Evolutionary conservation across 1,139 yeast genomes (phyloP), one percentile per base, ranked within the genome.

Genomic region (Pichia norvegensis): DNA sequence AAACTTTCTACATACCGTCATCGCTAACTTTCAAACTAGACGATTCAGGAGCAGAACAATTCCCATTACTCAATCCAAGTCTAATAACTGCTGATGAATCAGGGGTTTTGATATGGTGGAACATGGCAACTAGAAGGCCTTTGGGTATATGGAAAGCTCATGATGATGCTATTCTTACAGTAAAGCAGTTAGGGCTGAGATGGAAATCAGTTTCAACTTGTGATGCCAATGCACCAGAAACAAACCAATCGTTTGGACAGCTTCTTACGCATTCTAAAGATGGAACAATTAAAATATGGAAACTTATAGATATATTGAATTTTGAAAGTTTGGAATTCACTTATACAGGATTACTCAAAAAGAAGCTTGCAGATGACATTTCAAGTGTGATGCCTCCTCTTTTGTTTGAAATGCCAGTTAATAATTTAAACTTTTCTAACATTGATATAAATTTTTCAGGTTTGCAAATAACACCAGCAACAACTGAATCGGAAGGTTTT

Each of bases 251-350:
- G 47, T 66, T 55, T 50, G 65, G 72, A 11, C 54, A 62, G 37
- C 38, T 77, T 0, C 46, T 78, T 29, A 74, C 79, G 1, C 85
- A 79, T 55, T 76, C 79, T 0, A 67, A 77, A 51, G 85, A 79
- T 55, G 71, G 78, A 1, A 62, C 64, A 17, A 58, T 77, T 9
- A 69, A 69, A 42, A 59, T 79, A 14, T 79, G 84, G 84, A 56
- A 64, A 33, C 43, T 72, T 6, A 57, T 56, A 14, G 50, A 52
- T 20, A 36, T 55, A 1, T 38, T 44, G 20, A 44, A 44, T n/a
- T 5, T 22, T 16, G 36, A 43, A 1, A 49, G 45, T 1, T 40
- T 46, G 9, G 47, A 51, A 1, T 59, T 52, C 46, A 52, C 45
- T 25, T 53, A 53, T 21, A 33, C 55, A 2, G 29, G 46, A 29